Evolutionary conservation across 345 rosid genomes (phyloP).

Genomic region (Dimocarpus longan): DNA sequence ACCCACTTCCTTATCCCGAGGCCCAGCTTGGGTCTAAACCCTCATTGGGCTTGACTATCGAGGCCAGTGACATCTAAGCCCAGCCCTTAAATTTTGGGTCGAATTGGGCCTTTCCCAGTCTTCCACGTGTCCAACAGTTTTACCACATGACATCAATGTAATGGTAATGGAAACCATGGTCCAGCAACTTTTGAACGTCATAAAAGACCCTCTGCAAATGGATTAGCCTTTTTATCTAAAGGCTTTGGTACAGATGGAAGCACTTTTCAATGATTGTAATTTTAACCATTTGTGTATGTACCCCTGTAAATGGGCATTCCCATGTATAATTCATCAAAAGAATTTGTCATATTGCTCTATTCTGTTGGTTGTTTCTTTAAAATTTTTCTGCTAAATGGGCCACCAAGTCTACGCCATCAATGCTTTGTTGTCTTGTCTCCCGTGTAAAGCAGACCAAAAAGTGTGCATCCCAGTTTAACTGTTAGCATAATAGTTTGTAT

Average conservation of each 20-base stretch:
- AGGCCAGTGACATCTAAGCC: too few relatives aligned
- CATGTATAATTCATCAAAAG: neutral
- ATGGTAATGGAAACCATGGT: too few relatives aligned
- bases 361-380: neutral
- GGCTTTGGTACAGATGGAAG: neutral
- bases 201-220: neutral
- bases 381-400: neutral
- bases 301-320: neutral
- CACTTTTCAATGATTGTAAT: neutral
- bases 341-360: neutral
- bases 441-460: too few relatives aligned
- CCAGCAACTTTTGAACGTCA: neutral
- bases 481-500: neutral
- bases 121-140: too few relatives aligned
- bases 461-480: neutral
- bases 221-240: neutral
- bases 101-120: too few relatives aligned
- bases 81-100: too few relatives aligned
- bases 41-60: too few relatives aligned
- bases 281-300: neutral
- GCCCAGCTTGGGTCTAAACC: too few relatives aligned
- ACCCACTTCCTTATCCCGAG: too few relatives aligned
- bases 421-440: neutral
- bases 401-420: neutral
- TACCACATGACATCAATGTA: too few relatives aligned